A percentile compares a stretch with the other conserved stretches of the same genome.
phyloP scores from a whole-genome alignment of 2,329 filamentous ascomycete genomes.

The Colletotrichum gloeosporioides region DNA sequence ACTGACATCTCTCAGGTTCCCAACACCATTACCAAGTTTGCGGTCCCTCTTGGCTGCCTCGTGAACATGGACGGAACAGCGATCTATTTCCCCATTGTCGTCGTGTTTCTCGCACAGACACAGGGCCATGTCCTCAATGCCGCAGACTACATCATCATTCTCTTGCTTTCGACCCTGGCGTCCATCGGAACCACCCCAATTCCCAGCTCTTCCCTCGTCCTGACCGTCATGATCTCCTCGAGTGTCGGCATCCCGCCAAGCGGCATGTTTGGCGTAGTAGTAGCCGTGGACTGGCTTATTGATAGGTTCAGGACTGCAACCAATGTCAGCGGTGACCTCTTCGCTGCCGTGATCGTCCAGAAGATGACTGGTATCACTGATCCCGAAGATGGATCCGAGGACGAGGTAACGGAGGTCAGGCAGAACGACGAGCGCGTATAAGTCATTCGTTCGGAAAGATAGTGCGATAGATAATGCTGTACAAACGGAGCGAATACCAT shows the following conservation, averaged over 20 bases:
- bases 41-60: slow-evolving; percentile 51
- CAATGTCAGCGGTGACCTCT: slow-evolving; percentile 58
- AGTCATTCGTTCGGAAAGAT: neutral
- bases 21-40: slow-evolving; percentile 48
- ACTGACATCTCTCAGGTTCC: slow-evolving; percentile 32
- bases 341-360: slow-evolving; percentile 42
- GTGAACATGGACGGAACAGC: slow-evolving; percentile 61
- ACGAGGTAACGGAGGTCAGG: neutral
- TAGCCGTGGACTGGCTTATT: slow-evolving; percentile 62
- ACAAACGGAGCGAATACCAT: neutral
- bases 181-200: slow-evolving; percentile 61
- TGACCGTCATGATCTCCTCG: slow-evolving; percentile 56
- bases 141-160: slow-evolving; percentile 53
- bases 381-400: slow-evolving; percentile 17
- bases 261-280: slow-evolving; percentile 50
- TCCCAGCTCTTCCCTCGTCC: slow-evolving; percentile 55
- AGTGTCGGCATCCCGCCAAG: slow-evolving; percentile 50
- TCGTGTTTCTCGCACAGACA: slow-evolving; percentile 57
- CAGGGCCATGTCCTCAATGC: slow-evolving; percentile 49
- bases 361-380: slow-evolving; percentile 43
- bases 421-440: slow-evolving; percentile 16
- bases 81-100: slow-evolving; percentile 59
- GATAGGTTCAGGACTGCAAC: slow-evolving; percentile 58
- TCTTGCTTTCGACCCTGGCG: slow-evolving; percentile 53
- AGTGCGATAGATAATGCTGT: neutral